These are phyloP conservation scores for Trametes elegans DNA, from an alignment of 768 basidiomycete genomes.

Conservation along the genomic window DNA sequence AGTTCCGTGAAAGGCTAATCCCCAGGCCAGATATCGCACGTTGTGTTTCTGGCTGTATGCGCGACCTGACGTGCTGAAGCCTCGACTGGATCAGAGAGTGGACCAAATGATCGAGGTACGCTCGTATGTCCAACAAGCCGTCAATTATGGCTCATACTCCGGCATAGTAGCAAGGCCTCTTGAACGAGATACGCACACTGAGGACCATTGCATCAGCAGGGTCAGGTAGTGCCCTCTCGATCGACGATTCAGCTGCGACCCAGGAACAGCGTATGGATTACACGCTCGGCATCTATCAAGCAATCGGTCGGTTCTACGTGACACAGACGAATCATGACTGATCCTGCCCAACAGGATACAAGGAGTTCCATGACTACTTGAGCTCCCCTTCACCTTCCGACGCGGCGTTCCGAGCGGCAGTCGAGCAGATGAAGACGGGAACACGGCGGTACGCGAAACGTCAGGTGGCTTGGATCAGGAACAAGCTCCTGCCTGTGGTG, in stretches of 20 bases:
- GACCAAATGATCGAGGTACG: constrained; percentile 87
- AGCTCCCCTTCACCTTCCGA: constrained; percentile 37
- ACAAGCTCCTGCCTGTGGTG: constrained; percentile 80
- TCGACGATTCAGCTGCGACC: neutral
- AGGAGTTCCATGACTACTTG: constrained; percentile 79
- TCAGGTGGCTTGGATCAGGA: constrained; percentile 90
- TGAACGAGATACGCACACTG: constrained; percentile 72
- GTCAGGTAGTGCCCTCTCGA: neutral
- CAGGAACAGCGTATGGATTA: constrained; percentile 42
- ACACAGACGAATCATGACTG: neutral
- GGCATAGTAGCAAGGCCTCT: constrained; percentile 61
- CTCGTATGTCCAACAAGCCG: neutral
- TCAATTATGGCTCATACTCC: neutral
- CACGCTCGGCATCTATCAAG: constrained; percentile 88
- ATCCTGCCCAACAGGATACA: constrained; percentile 64
- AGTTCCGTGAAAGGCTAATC: neutral
- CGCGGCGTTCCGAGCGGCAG: constrained; percentile 49
- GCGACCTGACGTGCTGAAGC: constrained; percentile 55
- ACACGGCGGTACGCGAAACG: constrained; percentile 91
- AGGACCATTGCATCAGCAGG: constrained; percentile 26
- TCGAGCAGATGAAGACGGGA: constrained; percentile 79
- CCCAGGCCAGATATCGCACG: constrained; percentile 64
- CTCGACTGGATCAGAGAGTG: constrained; percentile 74
- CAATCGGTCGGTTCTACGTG: constrained; percentile 64
- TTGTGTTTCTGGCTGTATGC: constrained; percentile 93